Evolutionary conservation across 2,329 filamentous ascomycete genomes (phyloP), one percentile per base, ranked within the genome.

Genomic region (Clonostachys byssicola): DNA sequence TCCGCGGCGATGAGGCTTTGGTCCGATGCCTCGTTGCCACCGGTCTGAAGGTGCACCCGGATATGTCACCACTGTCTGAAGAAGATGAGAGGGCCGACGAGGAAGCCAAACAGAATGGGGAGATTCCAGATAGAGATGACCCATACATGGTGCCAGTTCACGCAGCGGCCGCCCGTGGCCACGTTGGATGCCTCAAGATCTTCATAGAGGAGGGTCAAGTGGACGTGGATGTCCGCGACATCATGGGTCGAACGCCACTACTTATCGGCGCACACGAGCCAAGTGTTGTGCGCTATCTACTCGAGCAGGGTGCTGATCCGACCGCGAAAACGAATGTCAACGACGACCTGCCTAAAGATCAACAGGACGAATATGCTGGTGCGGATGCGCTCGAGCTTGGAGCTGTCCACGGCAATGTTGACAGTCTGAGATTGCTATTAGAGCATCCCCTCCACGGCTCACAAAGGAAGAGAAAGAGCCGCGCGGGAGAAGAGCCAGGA

Each of bases 151-250:
- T 36, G 47, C 47, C 47, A 8, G 23, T 48, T 8, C 47, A 48
- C 30, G 34, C n/a, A 17, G 47, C 47, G n/a, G 47, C 47, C 9
- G 6, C 9, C 8, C 13, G 8, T 5, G 40, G 40, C 12, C 47
- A 45, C 6, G 13, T 42, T 14, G 47, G 43, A 7, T 48, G 47
- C 17, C 34, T 48, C 18, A 45, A 45, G 47, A 41, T 48, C 38
- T 30, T 48, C 14, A 8, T 48, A 6, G 46, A 48, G 30, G 42
- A 48, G 13, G 43, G 47, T 13, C 4, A 23, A 3, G 43, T 41
- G 6, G 18, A 35, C 34, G 35, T 45, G 18, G 42, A 48, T 38
- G 2, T 20, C 12, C 42, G 38, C 23, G 36, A 48, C 34, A 20
- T 5, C 8, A 18, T 40, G 12, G 47, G 47, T 6, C 33, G 23